Evolutionary conservation across 192 early-diverging fungal species (phyloP), one percentile per base, ranked within the genome.

Genomic region (Gryganskiella cystojenkinii): DNA sequence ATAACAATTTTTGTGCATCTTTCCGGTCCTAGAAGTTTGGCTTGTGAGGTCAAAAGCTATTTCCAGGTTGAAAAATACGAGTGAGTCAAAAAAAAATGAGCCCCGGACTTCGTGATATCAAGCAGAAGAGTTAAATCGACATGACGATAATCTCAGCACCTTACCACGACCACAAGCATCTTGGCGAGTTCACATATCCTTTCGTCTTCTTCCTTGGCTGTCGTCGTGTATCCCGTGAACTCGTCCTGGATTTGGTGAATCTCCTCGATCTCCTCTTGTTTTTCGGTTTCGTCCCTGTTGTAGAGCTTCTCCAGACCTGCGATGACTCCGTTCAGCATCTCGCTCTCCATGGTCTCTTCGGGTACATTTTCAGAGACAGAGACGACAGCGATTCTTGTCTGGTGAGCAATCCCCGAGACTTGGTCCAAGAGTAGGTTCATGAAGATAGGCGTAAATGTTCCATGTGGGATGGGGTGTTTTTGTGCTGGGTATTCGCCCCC

Each of bases 401-500:
- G 71, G 6, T 83, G 59, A 22, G 88, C 85, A 3, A 89, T 67
- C 17, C 67, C 76, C 8, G 84, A 81, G 43, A 87, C 86, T 53
- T 89, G 85, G 57, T 89, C 88, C 44, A 89, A 47, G 33, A 89
- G 67, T 14, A 89, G 71, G 11, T 81, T 82, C 46, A 82, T 71
- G 42, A 89, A 71, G 15, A 87, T 42, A 13, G 69, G 54, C 5
- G 84, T 72, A 45, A 89, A 89, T 4, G 59, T 47, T 19, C 76
- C 66, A 19, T 67, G 56, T 1, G 83, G 80, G 13, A 86, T 55
- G 27, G 82, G 71, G 25, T 68, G 75, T 9, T 56, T 28, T 22
- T 64, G 54, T 58, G 25, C 7, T 17, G 55, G n/a, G 40, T 35
- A 7, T 35, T 40, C 3, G 6, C 46, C 19, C 22, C 6, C 47